These are phyloP conservation scores for Scedosporium aurantiacum DNA, from an alignment of 2,329 filamentous ascomycete genomes.

Conservation along the genomic window DNA sequence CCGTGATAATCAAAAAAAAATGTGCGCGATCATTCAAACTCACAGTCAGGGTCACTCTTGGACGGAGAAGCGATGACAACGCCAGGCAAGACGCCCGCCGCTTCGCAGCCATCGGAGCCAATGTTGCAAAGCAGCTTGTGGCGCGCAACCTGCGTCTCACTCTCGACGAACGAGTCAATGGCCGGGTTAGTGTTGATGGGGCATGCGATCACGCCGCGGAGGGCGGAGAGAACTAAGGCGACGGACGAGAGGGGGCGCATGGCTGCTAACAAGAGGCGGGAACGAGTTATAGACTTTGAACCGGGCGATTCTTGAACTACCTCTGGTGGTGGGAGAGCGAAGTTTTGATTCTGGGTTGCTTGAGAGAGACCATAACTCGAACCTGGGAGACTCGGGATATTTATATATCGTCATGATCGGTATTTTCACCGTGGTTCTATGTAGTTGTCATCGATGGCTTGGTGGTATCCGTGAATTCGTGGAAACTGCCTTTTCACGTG, in stretches of 20 bases:
- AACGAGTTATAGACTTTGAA: neutral
- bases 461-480: neutral
- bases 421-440: neutral
- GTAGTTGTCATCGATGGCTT: neutral
- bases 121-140: constrained; percentile 47
- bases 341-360: neutral
- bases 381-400: too few species aligned
- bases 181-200: constrained; percentile 1
- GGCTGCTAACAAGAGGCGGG: neutral
- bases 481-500: too few species aligned
- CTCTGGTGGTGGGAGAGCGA: neutral
- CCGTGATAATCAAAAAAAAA: neutral
- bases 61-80: constrained; percentile 48
- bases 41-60: constrained; percentile 43
- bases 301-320: neutral
- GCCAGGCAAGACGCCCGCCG: constrained; percentile 34
- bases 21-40: constrained; percentile 14
- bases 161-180: constrained; percentile 40
- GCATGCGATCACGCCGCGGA: neutral
- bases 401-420: too few species aligned
- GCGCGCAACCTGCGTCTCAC: constrained; percentile 40
- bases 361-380: too few species aligned
- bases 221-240: neutral
- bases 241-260: neutral
- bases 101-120: constrained; percentile 40